These are phyloP conservation scores for Pneumocystis sp. DNA, from an alignment of 1,139 yeast species.

Conservation along the genomic window DNA sequence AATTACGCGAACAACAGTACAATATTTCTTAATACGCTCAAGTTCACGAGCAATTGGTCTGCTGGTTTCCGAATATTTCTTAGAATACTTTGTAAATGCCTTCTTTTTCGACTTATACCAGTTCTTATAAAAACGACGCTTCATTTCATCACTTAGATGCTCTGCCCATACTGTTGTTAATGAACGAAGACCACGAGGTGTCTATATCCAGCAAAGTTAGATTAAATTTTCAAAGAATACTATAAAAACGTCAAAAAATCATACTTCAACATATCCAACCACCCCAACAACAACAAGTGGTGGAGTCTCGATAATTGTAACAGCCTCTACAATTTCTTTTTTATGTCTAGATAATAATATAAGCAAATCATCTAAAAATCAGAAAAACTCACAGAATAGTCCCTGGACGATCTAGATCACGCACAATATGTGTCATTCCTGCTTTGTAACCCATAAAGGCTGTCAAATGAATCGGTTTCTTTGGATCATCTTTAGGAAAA, in stretches of 20 bases:
- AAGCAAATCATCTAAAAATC: background rate
- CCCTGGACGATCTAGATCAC: constrained; percentile 99
- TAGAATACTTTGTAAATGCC: constrained; percentile 99
- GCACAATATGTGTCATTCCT: constrained; percentile 99
- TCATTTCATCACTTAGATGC: constrained; percentile 97
- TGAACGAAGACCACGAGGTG: constrained; percentile 97
- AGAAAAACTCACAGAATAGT: constrained; percentile 55
- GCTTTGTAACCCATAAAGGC: constrained; percentile 99
- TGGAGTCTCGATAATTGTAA: constrained; percentile 98
- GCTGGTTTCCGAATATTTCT: constrained; percentile 89
- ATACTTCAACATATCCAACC: constrained; percentile 98
- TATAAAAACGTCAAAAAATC: background rate
- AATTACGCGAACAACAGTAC: constrained; percentile 94
- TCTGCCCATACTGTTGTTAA: constrained; percentile 99
- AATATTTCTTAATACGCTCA: constrained; percentile 98
- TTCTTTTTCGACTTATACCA: constrained; percentile 99
- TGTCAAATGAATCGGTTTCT: constrained; percentile 97
- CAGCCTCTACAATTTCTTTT: constrained; percentile 99
- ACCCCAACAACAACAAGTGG: constrained; percentile 98
- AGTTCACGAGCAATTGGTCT: constrained; percentile 87
- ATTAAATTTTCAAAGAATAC: background rate
- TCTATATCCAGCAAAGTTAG: background rate
- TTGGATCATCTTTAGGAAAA: constrained; percentile 96
- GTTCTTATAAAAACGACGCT: constrained; percentile 99
- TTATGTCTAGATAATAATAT: constrained; percentile 41